These are phyloP conservation scores for Candida tammaniensis DNA, from an alignment of 805 yeast genomes.

Conservation along the genomic window DNA sequence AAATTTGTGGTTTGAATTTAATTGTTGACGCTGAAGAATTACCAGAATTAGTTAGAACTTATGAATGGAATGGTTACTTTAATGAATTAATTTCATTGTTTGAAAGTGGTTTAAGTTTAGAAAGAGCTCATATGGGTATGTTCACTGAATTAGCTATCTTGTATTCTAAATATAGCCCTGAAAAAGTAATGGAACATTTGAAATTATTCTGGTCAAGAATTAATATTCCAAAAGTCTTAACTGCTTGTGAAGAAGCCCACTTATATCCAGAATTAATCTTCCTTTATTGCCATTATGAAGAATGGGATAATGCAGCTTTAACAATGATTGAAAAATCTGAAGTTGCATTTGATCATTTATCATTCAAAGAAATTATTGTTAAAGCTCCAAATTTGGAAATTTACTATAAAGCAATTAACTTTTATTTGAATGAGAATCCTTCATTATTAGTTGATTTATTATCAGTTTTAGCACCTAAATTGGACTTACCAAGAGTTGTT, in stretches of 20 bases:
- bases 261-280: constrained; percentile 95
- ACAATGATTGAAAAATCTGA: constrained; percentile 95
- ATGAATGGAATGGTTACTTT: constrained; percentile 88
- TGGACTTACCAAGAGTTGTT: constrained; percentile 93
- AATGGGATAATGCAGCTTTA: constrained; percentile 98
- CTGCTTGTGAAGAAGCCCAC: constrained; percentile 91
- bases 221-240: constrained; percentile 94
- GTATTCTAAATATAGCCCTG: constrained; percentile 88
- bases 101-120: constrained; percentile 93
- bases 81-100: constrained; percentile 87
- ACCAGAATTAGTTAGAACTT: constrained; percentile 80
- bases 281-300: constrained; percentile 97
- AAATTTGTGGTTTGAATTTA: constrained; percentile 96
- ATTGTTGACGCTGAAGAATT: constrained; percentile 97
- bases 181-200: constrained; percentile 91
- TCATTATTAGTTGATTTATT: constrained; percentile 83
- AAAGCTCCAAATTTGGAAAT: constrained; percentile 96
- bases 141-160: constrained; percentile 92
- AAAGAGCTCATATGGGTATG: constrained; percentile 99
- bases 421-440: constrained; percentile 91
- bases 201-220: constrained; percentile 97
- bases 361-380: constrained; percentile 91
- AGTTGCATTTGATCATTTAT: constrained; percentile 86
- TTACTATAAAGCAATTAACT: constrained; percentile 94
- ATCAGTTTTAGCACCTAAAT: constrained; percentile 78